Evolutionary conservation across 805 yeast species (phyloP), one percentile per base, ranked within the genome.

Genomic region (Hanseniaspora lachancei): DNA sequence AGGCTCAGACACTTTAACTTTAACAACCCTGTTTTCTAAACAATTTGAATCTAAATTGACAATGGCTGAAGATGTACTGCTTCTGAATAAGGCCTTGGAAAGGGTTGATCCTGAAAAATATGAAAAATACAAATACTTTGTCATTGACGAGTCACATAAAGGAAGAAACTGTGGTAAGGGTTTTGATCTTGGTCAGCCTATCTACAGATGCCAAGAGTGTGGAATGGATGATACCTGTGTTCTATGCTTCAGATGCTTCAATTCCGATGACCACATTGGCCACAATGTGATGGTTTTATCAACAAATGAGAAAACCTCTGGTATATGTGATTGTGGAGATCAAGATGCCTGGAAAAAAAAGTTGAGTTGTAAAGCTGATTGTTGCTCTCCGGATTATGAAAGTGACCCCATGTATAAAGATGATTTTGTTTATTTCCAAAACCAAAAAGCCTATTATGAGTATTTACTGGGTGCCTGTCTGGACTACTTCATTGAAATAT

Each of bases 181-280:
- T 38, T 80, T 86, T 60, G 74, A 73, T 41, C 62, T 66, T 3
- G 84, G 84, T 24, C 86, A 82, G 58, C 80, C 83, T 0, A 82
- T 84, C 21, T 86, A 82, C 64, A 72, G 87, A 55, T 86, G 95
- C 63, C 72, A 72, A 36, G 86, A 84, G 57, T 86, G 95, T 72
- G 87, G 86, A 0, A 77, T 76, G 58, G 95, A 86, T 67, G 80
- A 79, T 9, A 82, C 89, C 0, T 86, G 95, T 72, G 89, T 86
- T 36, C 65, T 86, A 29, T 86, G 95, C 68, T 77, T 75, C 13
- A 70, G 79, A 60, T 86, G 95, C 65, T 86, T 84, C 69, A 82
- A 83, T 64, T 75, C 77, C 55, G 76, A 75, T 5, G 87, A 84
- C 62, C 95, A 86, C 65, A 64, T 68, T 15, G 81, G 75, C 53